A percentile compares a stretch with the other conserved stretches of the same genome.
Conservation (phyloP, 176 grass and related monocot species). For the Ensete glaucum region DNA sequence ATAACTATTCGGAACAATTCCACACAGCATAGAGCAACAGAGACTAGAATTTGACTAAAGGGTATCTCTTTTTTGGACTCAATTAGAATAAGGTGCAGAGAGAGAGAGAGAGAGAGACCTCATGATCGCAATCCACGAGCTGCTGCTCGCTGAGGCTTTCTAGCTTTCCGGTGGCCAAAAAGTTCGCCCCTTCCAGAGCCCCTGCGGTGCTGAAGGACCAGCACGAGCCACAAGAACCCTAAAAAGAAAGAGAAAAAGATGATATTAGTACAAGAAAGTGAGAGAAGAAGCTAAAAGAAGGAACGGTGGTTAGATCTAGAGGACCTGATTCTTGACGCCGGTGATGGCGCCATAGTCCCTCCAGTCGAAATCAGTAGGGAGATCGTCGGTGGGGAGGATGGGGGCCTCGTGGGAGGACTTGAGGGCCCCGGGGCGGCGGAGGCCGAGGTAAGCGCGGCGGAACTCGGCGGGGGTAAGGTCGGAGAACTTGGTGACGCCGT, state of each 20-base stretch:
- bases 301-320: not conserved
- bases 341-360: conserved; percentile 11
- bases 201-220: conserved; percentile 13
- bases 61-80: not conserved
- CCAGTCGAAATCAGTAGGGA: conserved; percentile 12
- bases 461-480: conserved; percentile 88
- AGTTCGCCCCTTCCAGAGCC: conserved; percentile 15
- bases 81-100: no score
- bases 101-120: not conserved
- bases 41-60: not conserved
- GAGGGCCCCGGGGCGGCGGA: conserved; percentile 15
- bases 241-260: not conserved
- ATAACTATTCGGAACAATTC: no score
- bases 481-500: conserved; percentile 86
- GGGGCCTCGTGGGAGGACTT: not conserved
- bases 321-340: conserved; percentile 12
- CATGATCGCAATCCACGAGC: conserved; percentile 18
- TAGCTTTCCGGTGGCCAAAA: conserved; percentile 13
- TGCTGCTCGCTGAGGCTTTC: conserved; percentile 16
- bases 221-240: conserved; percentile 18
- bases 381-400: conserved; percentile 8
- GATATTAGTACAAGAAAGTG: not conserved
- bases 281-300: not conserved
- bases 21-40: no score
- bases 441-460: conserved; percentile 48